Base-by-base conservation (phyloP, 768 basidiomycete genomes). In the Cystoderma amianthinum region DNA sequence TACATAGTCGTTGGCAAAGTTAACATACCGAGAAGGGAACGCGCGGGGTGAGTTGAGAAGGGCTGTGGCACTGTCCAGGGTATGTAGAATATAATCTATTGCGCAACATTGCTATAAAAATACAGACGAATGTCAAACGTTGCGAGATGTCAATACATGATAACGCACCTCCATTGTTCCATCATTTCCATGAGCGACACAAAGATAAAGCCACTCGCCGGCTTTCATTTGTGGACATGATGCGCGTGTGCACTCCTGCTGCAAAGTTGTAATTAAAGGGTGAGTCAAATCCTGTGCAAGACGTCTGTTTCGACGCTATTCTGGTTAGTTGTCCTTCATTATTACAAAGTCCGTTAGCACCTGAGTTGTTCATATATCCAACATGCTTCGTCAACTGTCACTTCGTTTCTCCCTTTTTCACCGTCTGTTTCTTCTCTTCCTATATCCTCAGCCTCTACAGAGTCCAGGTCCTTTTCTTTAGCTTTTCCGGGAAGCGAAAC, bases 221-320 rank as follows among this genome's bases (percentile, higher is more conserved):
- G 94, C 93, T 61, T 94, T 94, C 95, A 99, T 99, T 63, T 95
- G 85, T 1, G 93, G 90, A 68, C 95, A 99, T 7, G 84, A 78
- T 24, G 73, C 63, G 28, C 88, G 78, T 10, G 83, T 89, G 57
- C 94, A 98, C 58, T 90, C 88, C 50, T 84, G 80, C 56, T 92
- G 90, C 30, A 93, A 65, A 56, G 79, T 81, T 1, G 85, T 87
- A 35, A 94, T 86, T 32, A 92, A 70, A 3, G 90, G 89, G 51
- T 90, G 82, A 0, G 85, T 81, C 22, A 94, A 69, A 58, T 94
- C 91, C 60, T 89, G 86, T 4, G 89, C 87, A 9, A 94, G 76
- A 16, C 91, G 87, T 53, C 90, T 93, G 17, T n/a, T 36, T 36
- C 34, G 7, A 36, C n/a, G 40, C 6, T 28, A n/a, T 10, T 19